A percentile compares a stretch with the other conserved stretches of the same genome.
These are phyloP conservation scores for Cytospora piceae DNA, from an alignment of 2,329 filamentous ascomycete genomes.

Conservation along the genomic window DNA sequence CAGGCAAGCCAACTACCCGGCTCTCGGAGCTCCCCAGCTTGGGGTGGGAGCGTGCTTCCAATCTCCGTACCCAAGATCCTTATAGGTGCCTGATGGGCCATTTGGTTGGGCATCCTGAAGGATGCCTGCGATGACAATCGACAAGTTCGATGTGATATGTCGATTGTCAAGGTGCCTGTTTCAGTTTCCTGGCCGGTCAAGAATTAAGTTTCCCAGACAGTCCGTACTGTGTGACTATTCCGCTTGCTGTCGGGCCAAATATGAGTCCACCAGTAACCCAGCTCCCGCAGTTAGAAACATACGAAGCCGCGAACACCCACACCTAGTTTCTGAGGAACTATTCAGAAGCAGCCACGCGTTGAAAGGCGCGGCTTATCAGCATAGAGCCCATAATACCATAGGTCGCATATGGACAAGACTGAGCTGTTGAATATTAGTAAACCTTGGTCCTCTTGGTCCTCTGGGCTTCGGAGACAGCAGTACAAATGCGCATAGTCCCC, in stretches of 20 bases:
- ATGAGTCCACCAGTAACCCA: background rate
- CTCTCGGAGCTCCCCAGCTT: background rate
- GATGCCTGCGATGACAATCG: background rate
- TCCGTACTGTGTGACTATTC: background rate
- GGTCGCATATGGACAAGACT: background rate
- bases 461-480: background rate
- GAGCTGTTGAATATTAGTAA: background rate
- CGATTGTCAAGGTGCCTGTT: background rate
- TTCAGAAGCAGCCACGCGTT: background rate
- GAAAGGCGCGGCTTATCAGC: background rate
- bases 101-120: background rate
- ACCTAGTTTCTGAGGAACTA: background rate
- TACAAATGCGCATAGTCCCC: background rate
- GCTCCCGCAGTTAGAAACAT: background rate
- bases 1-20: background rate
- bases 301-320: background rate
- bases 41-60: background rate
- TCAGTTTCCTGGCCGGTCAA: background rate
- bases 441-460: background rate
- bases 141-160: background rate
- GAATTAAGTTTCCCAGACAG: background rate
- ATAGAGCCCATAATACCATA: background rate
- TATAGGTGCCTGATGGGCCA: background rate
- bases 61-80: background rate
- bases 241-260: background rate